Base-by-base conservation (phyloP, 257 asterid genomes). In the Ilex asprella region DNA sequence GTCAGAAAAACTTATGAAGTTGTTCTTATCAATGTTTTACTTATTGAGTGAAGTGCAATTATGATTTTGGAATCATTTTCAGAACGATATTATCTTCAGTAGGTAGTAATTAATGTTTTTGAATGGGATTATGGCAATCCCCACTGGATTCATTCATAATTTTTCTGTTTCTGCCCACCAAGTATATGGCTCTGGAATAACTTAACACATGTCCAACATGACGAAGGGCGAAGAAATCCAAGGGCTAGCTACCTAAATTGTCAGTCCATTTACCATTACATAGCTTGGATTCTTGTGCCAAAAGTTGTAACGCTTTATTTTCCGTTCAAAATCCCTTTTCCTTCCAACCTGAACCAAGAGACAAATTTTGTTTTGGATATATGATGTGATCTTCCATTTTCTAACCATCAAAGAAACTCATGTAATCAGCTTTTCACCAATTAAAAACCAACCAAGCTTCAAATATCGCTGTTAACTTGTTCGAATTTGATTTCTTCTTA, bases 61-160 rank as follows among this genome's bases (percentile, higher is more conserved):
- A 76, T 55, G 66, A 62, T 59, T 76, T 67, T 58, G 76, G 70
- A 69, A 60, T 27, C 56, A 58, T 41, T 77, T 59, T 65, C 70
- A 31, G 67, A 67, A 70, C 44, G 60, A 66, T 21, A 66, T 58
- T 62, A 75, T 66, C 69, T 77, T 60, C 77, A 67, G 79, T 64
- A 74, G 76, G 86, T 78, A 52, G 73, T 31, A 76, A 67, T 72
- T 67, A 77, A 70, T 74, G 76, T 55, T 35, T 56, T 59, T 54
- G 39, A 44, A 47, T 49, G 52, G 30, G 65, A 67, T 66, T 60
- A 61, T 51, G 46, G 68, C 61, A 70, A 73, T 65, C 55, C 49
- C 66, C 56, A 50, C 56, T 41, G 70, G 67, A 64, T 69, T 56
- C 62, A 51, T 64, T 68, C 67, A 50, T 59, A 74, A 53, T n/a